Percentiles rank a stretch among this genome's conserved stretches.
These are phyloP conservation scores for Triangularia setosa DNA, from an alignment of 2,329 filamentous ascomycete species.

Conservation along the genomic window DNA sequence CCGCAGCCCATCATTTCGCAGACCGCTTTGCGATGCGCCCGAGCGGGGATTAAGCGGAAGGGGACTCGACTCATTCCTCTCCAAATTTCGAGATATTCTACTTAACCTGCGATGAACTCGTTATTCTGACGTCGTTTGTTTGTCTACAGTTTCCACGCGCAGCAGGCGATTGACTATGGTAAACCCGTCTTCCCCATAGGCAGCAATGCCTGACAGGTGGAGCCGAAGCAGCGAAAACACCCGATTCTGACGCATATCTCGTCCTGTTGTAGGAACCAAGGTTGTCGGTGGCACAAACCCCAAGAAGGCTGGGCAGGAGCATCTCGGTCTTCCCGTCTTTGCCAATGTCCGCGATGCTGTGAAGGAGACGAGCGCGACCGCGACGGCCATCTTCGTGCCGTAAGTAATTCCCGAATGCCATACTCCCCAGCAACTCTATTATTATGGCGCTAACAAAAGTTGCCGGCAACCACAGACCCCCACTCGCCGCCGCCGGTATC, in stretches of 20 bases:
- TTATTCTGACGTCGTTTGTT: conserved; percentile 31
- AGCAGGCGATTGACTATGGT: conserved; percentile 98
- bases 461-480: conserved; percentile 57
- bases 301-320: conserved; percentile 90
- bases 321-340: conserved; percentile 92
- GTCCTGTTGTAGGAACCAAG: conserved; percentile 67
- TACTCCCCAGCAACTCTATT: conserved; percentile 26
- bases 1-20: not conserved
- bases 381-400: conserved; percentile 95
- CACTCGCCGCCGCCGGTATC: conserved; percentile 88
- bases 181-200: conserved; percentile 34
- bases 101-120: conserved; percentile 8
- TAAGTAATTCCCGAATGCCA: conserved; percentile 44
- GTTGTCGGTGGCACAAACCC: conserved; percentile 98
- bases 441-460: conserved; percentile 18
- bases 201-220: not conserved
- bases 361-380: conserved; percentile 84
- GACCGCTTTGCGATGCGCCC: not conserved
- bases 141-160: conserved; percentile 78
- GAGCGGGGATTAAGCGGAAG: not conserved
- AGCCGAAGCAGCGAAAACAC: not conserved
- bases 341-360: conserved; percentile 82
- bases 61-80: not conserved
- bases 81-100: not conserved
- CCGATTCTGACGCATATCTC: conserved; percentile 29